phyloP scores from a whole-genome alignment of 352 stramenopile genomes.

The Phytopythium litorale region DNA sequence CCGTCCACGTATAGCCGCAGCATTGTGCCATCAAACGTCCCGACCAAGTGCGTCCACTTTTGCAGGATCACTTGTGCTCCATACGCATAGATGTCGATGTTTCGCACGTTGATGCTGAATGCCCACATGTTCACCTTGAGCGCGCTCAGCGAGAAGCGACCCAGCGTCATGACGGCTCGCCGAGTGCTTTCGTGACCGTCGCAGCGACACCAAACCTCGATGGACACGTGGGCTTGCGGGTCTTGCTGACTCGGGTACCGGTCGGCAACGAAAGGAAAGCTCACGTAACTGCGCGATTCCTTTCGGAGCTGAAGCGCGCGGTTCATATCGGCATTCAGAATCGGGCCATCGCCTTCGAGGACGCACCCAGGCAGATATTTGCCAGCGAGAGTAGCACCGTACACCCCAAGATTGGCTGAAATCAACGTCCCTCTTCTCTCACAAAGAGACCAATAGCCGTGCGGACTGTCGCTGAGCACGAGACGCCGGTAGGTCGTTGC shows the following conservation, averaged over 20 bases:
- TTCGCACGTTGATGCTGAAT: conserved; percentile 76
- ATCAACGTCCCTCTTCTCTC: conserved; percentile 70
- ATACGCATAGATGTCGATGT: conserved; percentile 68
- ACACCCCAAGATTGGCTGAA: conserved; percentile 68
- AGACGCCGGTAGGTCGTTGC: conserved; percentile 78
- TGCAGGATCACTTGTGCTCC: conserved; percentile 46
- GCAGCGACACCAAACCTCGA: conserved; percentile 80
- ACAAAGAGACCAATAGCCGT: conserved; percentile 86
- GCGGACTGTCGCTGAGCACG: conserved; percentile 55
- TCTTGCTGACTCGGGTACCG: conserved; percentile 33
- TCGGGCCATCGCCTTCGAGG: conserved; percentile 70
- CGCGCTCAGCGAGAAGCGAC: conserved; percentile 67
- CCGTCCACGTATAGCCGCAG: conserved; percentile 82
- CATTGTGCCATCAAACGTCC: conserved; percentile 87
- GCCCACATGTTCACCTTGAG: conserved; percentile 75
- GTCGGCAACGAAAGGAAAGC: conserved; percentile 33
- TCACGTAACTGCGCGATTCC: conserved; percentile 48
- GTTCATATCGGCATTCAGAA: conserved; percentile 82
- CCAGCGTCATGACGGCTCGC: conserved; percentile 65
- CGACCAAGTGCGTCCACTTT: conserved; percentile 86
- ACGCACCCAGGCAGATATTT: conserved; percentile 59
- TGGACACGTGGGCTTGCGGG: conserved; percentile 35
- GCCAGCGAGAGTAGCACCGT: conserved; percentile 36
- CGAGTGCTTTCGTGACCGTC: conserved; percentile 67
- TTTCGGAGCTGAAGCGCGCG: conserved; percentile 61